Percentiles rank a stretch among this genome's conserved stretches.
phyloP scores from a whole-genome alignment of 2,329 filamentous ascomycete species.

The Aureobasidium sp. region DNA sequence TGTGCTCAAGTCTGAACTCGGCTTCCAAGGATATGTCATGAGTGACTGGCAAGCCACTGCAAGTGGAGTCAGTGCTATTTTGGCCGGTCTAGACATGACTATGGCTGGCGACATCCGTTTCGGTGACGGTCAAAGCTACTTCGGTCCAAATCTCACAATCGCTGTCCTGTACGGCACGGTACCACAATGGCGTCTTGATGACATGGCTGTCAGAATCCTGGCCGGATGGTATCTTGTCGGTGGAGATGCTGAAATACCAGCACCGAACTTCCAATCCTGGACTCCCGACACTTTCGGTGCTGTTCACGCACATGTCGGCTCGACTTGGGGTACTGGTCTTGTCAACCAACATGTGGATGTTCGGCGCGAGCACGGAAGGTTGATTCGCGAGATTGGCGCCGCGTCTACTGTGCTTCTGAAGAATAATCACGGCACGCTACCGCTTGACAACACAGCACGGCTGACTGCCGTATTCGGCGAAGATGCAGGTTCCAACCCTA shows the following conservation, averaged over 20 bases:
- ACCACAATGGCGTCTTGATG: slow-evolving; percentile 42
- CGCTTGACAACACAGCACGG: slow-evolving; percentile 48
- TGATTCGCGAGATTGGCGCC: slow-evolving; percentile 72
- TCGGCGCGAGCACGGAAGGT: slow-evolving; percentile 71
- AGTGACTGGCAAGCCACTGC: slow-evolving; percentile 76
- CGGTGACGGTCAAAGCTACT: slow-evolving; percentile 27
- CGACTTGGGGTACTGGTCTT: slow-evolving; percentile 49
- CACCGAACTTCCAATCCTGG: slow-evolving; percentile 55
- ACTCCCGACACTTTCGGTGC: slow-evolving; percentile 68
- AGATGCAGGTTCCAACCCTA: slow-evolving; percentile 49
- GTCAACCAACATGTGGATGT: slow-evolving; percentile 86
- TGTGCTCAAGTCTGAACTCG: slow-evolving; percentile 74
- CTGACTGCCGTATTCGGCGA: slow-evolving; percentile 57
- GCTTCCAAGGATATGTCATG: slow-evolving; percentile 73
- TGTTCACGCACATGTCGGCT: slow-evolving; percentile 66
- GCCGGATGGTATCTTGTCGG: slow-evolving; percentile 56
- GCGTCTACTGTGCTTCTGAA: slow-evolving; percentile 56
- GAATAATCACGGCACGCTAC: slow-evolving; percentile 47
- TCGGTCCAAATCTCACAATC: slow-evolving; percentile 31
- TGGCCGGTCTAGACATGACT: slow-evolving; percentile 70
- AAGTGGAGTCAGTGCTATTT: slow-evolving; percentile 63
- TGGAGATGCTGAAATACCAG: slow-evolving; percentile 50
- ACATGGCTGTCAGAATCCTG: slow-evolving; percentile 49
- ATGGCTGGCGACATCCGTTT: slow-evolving; percentile 61
- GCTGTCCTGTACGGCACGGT: slow-evolving; percentile 31